These are phyloP conservation scores for Wickerhamomyces sydowiorum DNA, from an alignment of 805 yeast genomes.

Conservation along the genomic window DNA sequence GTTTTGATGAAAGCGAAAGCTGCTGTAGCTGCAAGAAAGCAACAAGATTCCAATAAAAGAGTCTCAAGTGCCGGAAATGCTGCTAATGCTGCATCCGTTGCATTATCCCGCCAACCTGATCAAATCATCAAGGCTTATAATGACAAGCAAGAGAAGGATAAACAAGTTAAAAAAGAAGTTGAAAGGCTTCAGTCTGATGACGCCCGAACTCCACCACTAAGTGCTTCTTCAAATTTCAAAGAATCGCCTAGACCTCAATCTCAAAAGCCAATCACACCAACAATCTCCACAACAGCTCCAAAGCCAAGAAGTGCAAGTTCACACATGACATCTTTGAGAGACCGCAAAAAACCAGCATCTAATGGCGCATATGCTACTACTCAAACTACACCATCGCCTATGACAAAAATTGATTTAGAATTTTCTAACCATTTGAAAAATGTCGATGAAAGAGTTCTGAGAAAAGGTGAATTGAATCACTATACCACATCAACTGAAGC, in stretches of 20 bases:
- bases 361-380: slow-evolving; percentile 1
- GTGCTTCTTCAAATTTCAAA: neutral
- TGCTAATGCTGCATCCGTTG: slow-evolving; percentile 22
- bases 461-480: slow-evolving; percentile 48
- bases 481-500: slow-evolving; percentile 37
- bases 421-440: slow-evolving; percentile 52
- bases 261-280: neutral
- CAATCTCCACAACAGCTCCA: neutral
- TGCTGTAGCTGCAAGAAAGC: slow-evolving; percentile 23
- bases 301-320: slow-evolving; percentile 2
- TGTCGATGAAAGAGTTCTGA: slow-evolving; percentile 55
- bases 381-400: slow-evolving; percentile 33
- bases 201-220: neutral
- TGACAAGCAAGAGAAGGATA: slow-evolving; percentile 7
- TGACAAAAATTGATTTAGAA: slow-evolving; percentile 48
- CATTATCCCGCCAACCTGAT: slow-evolving; percentile 22
- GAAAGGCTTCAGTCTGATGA: neutral
- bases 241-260: neutral
- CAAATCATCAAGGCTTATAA: slow-evolving; percentile 19
- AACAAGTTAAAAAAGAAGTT: neutral
- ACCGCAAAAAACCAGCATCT: slow-evolving; percentile 8
- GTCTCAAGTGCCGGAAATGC: slow-evolving; percentile 15
- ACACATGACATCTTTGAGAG: slow-evolving; percentile 13
- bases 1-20: slow-evolving; percentile 22
- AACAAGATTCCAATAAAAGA: slow-evolving; percentile 9